These are phyloP conservation scores for Debaryomycetaceae sp. DNA, from an alignment of 1,139 yeast genomes.

Conservation along the genomic window DNA sequence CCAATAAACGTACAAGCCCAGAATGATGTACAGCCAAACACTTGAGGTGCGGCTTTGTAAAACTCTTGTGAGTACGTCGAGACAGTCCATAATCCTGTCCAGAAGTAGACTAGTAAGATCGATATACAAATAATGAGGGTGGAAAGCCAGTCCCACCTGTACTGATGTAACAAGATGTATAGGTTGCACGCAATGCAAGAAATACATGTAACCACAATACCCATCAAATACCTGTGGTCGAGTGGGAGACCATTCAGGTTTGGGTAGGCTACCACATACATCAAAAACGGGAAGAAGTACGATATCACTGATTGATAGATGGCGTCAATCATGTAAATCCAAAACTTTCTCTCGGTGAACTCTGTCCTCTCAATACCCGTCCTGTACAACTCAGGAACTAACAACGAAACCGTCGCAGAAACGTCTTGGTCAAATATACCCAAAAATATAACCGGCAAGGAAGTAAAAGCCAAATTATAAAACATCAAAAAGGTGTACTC, in stretches of 20 bases:
- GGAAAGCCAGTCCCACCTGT: conserved; percentile 93
- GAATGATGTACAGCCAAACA: conserved; percentile 67
- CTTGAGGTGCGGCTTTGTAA: conserved; percentile 69
- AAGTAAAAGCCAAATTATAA: conserved; percentile 91
- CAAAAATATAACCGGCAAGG: conserved; percentile 85
- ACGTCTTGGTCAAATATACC: conserved; percentile 96
- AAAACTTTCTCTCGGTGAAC: conserved; percentile 76
- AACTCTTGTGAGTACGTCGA: conserved; percentile 57
- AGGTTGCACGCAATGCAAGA: conserved; percentile 77
- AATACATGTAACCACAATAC: conserved; percentile 74
- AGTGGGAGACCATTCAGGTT: conserved; percentile 60
- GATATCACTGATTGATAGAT: conserved; percentile 81
- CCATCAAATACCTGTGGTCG: conserved; percentile 85
- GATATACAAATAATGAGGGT: conserved; percentile 60
- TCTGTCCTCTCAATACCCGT: conserved; percentile 80
- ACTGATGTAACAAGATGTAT: conserved; percentile 77
- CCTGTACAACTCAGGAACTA: conserved; percentile 88
- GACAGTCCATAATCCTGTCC: conserved; percentile 92
- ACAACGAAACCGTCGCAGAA: conserved; percentile 69
- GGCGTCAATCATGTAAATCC: conserved; percentile 85
- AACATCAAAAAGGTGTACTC: conserved; percentile 92
- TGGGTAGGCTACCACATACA: conserved; percentile 55
- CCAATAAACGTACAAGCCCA: conserved; percentile 87
- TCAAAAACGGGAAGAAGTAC: conserved; percentile 81
- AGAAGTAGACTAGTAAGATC: conserved; percentile 63